Evolutionary conservation across 306 rosid species (phyloP).

Genomic region (Vigna trinervia): DNA sequence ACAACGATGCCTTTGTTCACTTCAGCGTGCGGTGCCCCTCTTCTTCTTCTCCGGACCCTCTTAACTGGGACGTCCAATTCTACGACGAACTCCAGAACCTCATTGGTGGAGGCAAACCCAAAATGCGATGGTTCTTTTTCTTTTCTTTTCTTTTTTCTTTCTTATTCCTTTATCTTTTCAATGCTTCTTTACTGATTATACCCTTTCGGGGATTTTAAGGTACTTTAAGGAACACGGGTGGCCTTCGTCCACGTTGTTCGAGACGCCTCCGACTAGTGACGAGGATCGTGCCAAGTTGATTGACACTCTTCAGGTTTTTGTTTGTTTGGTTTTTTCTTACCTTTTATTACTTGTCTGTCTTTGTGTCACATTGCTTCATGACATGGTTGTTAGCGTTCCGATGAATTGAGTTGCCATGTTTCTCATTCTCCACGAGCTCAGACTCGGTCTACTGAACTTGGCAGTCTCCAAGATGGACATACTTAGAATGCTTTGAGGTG

Average conservation of each 20-base stretch:
- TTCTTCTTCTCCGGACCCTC: slow-evolving; percentile 59
- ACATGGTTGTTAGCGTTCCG: neutral
- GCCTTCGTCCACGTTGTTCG: slow-evolving; percentile 82
- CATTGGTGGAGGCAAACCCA: slow-evolving; percentile 95
- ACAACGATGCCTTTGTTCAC: slow-evolving; percentile 82
- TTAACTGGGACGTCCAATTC: slow-evolving; percentile 73
- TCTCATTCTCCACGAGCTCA: neutral
- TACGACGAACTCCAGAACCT: slow-evolving; percentile 86
- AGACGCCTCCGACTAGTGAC: slow-evolving; percentile 70
- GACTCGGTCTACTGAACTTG: neutral
- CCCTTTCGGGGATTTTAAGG: slow-evolving; percentile 52
- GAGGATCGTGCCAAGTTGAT: slow-evolving; percentile 76
- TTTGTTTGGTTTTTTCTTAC: neutral
- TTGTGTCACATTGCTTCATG: neutral
- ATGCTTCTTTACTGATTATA: neutral
- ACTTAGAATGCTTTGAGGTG: neutral
- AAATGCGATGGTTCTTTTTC: slow-evolving; percentile 84
- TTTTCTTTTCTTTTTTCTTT: neutral
- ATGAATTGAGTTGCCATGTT: neutral
- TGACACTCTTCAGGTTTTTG: slow-evolving; percentile 76
- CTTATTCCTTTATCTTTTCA: no score
- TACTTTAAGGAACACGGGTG: slow-evolving; percentile 89
- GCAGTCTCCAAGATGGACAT: neutral
- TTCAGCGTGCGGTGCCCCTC: slow-evolving; percentile 71
- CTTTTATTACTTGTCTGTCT: neutral